Evolutionary conservation across 257 asterid species (phyloP).

Genomic region (Fraxinus quadrangulata): DNA sequence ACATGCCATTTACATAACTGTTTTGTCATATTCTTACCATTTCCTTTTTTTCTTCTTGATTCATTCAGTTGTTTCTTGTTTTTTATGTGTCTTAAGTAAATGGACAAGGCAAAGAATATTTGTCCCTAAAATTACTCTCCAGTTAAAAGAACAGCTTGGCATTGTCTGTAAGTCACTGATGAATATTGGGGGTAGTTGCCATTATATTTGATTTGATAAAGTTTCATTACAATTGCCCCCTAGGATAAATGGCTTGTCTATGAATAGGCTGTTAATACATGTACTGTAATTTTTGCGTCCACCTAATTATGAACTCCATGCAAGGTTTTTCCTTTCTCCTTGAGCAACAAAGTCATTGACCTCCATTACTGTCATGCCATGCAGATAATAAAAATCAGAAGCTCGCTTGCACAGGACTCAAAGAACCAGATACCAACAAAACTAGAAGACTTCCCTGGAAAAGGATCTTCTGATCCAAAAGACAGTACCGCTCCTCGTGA

Average conservation of each 20-base stretch:
- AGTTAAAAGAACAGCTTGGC: neutral
- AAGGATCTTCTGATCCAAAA: conserved; percentile 39
- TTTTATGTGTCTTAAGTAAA: neutral
- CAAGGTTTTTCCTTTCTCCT: neutral
- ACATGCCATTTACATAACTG: neutral
- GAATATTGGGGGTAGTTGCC: neutral
- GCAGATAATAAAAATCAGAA: conserved; percentile 77
- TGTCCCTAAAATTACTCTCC: neutral
- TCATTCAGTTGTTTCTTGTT: neutral
- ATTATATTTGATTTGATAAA: neutral
- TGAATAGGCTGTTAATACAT: neutral
- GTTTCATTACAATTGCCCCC: neutral
- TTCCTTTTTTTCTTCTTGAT: neutral
- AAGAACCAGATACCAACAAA: conserved; percentile 41
- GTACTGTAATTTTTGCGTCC: neutral
- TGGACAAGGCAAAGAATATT: neutral
- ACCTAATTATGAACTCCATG: conserved; percentile 6
- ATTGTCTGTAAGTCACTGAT: neutral
- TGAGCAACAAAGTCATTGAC: conserved; percentile 1
- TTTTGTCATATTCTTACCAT: conserved; percentile 10
- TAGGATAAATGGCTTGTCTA: neutral
- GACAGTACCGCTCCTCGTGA: conserved; percentile 36
- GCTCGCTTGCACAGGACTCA: conserved; percentile 54
- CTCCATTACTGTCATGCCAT: conserved; percentile 22
- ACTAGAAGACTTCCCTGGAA: conserved; percentile 26